Conservation (phyloP, 148 eudicot genomes). For the Pharnaceum exiguum region DNA sequence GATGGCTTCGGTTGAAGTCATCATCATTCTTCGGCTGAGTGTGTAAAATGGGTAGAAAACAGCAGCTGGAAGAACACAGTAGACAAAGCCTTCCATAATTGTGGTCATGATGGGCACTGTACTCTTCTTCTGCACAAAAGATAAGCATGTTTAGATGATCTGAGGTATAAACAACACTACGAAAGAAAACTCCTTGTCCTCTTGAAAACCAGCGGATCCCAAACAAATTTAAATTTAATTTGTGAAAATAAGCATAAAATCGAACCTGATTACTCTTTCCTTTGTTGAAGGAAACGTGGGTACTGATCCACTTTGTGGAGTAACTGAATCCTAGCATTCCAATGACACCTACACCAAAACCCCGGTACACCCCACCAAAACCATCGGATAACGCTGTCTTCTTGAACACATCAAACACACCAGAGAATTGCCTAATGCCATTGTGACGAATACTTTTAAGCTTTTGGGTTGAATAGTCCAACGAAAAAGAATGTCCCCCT, state of each 20-base stretch:
- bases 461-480: slow-evolving; percentile 9
- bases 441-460: not conserved
- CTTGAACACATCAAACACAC: slow-evolving; percentile 17
- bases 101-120: not conserved
- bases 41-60: slow-evolving; percentile 17
- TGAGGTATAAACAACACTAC: not conserved
- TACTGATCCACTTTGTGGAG: not conserved
- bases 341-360: slow-evolving; percentile 7
- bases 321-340: not conserved
- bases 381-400: slow-evolving; percentile 23
- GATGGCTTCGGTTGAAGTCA: slow-evolving; percentile 21
- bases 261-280: slow-evolving; percentile 5
- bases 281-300: not conserved
- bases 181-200: no score
- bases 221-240: no score
- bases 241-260: no score
- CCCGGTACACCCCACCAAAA: slow-evolving; percentile 24
- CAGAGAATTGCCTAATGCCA: slow-evolving; percentile 17
- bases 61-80: not conserved
- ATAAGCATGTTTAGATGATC: not conserved
- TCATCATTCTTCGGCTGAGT: slow-evolving; percentile 26
- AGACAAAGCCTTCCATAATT: not conserved
- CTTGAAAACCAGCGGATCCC: no score
- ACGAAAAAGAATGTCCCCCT: not conserved
- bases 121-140: not conserved